Base-by-base conservation (phyloP, 257 asterid species). In the Jacaranda mimosifolia region DNA sequence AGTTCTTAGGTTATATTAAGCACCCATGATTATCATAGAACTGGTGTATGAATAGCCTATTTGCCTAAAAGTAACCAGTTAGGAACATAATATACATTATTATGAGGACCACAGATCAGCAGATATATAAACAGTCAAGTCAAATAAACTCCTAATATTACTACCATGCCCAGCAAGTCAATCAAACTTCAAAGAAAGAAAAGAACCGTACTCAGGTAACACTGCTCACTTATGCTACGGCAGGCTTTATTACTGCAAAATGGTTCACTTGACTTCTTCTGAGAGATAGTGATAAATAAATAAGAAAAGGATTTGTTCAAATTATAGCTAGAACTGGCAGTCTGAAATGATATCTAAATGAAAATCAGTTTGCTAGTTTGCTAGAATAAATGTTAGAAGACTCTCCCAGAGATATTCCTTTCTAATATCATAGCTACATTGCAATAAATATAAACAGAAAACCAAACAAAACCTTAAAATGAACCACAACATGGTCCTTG, bases 1-100 rank as follows among this genome's bases (percentile, higher is more conserved):
- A 80, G 77, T 67, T 85, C 90, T 86, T 82, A 91, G 88, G 92
- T 84, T 83, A 88, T 77, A 91, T 43, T 59, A 67, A 63, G 75
- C 78, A 76, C 77, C 63, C 72, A 73, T 32, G 68, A 56, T 66
- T 68, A 69, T 21, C 35, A 36, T 21, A 72, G 46, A 63, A 38
- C 18, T 72, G 48, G 10, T 63, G 32, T 15, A 26, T 9, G 14
- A n/a, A 53, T 35, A 42, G 36, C 10, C 14, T 52, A 68, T 36
- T 57, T 2, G 46, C 51, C 38, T 3, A 63, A 38, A 56, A n/a
- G 62, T 58, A 63, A 74, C 19, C 46, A 11, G 48, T 26, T 39
- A 48, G 38, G 1, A 43, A 65, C 64, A 51, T 4, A 66, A 79
- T 40, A 55, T 53, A 75, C 51, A 70, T 21, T 9, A 49, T 40